These are phyloP conservation scores for Botryococcus braunii DNA, from an alignment of 163 green algal species.

Conservation along the genomic window DNA sequence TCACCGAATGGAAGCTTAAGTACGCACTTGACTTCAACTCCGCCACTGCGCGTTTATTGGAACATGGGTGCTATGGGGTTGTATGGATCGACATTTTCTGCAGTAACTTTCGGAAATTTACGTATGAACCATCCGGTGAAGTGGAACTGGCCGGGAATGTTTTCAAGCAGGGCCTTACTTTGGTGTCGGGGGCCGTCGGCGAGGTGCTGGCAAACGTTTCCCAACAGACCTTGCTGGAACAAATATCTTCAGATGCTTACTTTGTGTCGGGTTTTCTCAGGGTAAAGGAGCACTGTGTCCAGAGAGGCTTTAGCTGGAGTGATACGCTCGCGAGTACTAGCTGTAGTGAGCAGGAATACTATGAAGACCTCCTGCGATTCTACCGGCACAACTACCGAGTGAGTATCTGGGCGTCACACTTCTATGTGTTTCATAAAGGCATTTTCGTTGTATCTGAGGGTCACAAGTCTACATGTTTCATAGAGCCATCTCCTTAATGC, in stretches of 20 bases:
- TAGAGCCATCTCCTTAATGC: too few species aligned
- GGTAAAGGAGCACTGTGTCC: slow-evolving; percentile 73
- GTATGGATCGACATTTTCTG: background rate
- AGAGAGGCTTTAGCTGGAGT: slow-evolving; percentile 55
- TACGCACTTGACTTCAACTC: background rate
- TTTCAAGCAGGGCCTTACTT: background rate
- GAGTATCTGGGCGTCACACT: too few species aligned
- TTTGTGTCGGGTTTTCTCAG: slow-evolving; percentile 26
- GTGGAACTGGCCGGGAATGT: background rate
- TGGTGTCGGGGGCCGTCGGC: too few species aligned
- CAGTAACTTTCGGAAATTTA: background rate
- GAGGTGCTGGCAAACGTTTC: background rate
- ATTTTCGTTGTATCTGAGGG: too few species aligned
- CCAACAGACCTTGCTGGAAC: background rate
- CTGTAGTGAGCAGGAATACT: slow-evolving; percentile 80
- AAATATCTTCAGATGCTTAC: background rate
- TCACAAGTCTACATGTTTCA: too few species aligned
- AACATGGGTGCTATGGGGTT: background rate
- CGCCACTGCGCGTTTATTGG: background rate
- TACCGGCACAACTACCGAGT: slow-evolving; percentile 40
- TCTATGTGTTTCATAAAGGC: too few species aligned
- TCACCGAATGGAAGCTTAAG: slow-evolving; percentile 34
- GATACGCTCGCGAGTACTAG: slow-evolving; percentile 42
- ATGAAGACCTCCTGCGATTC: slow-evolving; percentile 56
- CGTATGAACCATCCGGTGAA: background rate